These are phyloP conservation scores for Sporothrix brunneoviolacea DNA, from an alignment of 2,329 filamentous ascomycete genomes.

Conservation along the genomic window DNA sequence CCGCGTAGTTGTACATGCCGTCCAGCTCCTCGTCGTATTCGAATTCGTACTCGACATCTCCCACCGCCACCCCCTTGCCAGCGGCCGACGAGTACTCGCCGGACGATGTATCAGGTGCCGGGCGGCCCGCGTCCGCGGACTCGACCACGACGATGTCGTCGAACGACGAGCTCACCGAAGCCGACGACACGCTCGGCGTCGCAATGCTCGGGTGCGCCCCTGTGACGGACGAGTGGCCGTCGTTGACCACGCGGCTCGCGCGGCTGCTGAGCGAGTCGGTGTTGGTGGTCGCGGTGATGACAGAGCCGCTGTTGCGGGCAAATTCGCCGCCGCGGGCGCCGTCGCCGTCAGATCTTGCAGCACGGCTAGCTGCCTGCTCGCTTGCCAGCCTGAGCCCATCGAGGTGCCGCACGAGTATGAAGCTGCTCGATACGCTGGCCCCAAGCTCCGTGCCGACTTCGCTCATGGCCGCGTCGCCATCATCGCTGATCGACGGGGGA, in stretches of 20 bases:
- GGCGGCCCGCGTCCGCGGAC: neutral
- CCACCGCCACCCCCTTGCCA: no score
- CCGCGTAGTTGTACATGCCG: slow-evolving; percentile 3
- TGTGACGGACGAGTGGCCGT: slow-evolving; percentile 3
- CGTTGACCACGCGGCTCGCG: slow-evolving; percentile 4
- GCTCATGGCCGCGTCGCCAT: neutral
- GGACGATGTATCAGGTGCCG: no score
- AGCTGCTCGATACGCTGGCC: neutral
- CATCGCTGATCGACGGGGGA: slow-evolving; percentile 1
- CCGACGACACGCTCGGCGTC: neutral
- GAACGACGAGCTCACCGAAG: neutral
- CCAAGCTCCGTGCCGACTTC: neutral
- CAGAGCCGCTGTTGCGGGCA: neutral
- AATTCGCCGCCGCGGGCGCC: no score
- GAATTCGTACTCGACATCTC: neutral
- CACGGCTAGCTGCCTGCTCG: no score
- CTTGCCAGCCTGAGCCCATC: neutral
- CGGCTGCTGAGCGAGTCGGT: neutral
- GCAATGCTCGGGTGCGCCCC: neutral
- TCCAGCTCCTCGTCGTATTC: slow-evolving; percentile 5
- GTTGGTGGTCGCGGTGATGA: neutral
- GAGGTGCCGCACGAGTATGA: slow-evolving; percentile 3
- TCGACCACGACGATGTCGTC: slow-evolving; percentile 1
- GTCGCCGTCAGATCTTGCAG: no score
- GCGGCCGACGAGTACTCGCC: no score